Evolutionary conservation across 1,284 basidiomycete species (phyloP).

Genomic region (Austroboletus rostrupii): DNA sequence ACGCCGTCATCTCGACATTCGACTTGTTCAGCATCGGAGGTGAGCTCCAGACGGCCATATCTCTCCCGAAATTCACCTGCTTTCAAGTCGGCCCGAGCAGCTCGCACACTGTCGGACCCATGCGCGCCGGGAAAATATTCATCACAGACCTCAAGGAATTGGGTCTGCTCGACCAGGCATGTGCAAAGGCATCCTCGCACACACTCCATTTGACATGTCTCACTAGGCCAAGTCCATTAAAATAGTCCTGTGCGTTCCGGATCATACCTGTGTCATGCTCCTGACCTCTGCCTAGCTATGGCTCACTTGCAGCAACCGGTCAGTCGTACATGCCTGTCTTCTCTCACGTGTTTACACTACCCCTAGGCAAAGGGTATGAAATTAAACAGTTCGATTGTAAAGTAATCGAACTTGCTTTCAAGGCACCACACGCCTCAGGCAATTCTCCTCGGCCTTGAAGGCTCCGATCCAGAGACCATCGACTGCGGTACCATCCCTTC

Average conservation of each 20-base stretch:
- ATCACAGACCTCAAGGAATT: constrained; percentile 72
- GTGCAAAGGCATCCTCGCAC: constrained; percentile 5
- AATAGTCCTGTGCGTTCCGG: constrained; percentile 67
- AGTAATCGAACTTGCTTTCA: constrained; percentile 7
- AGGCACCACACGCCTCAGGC: constrained; percentile 95
- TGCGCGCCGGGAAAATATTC: constrained; percentile 90
- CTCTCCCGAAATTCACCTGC: neutral
- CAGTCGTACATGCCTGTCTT: constrained; percentile 13
- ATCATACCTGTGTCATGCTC: neutral
- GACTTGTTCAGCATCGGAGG: constrained; percentile 94
- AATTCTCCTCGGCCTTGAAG: constrained; percentile 87
- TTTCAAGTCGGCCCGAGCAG: constrained; percentile 51
- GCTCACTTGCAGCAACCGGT: constrained; percentile 77
- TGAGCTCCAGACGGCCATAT: constrained; percentile 29
- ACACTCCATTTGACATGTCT: constrained; percentile 3
- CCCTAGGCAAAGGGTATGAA: constrained; percentile 73
- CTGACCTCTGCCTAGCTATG: constrained; percentile 49
- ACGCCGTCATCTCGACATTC: constrained; percentile 91
- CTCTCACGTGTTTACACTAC: constrained; percentile 15
- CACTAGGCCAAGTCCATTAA: constrained; percentile 73
- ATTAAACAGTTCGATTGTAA: neutral
- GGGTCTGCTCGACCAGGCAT: constrained; percentile 67
- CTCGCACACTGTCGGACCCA: constrained; percentile 83
- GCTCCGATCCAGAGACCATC: constrained; percentile 81
- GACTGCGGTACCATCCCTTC: constrained; percentile 76